These are phyloP conservation scores for Ophiostoma triangulosporum DNA, from an alignment of 2,329 filamentous ascomycete genomes.

Conservation along the genomic window DNA sequence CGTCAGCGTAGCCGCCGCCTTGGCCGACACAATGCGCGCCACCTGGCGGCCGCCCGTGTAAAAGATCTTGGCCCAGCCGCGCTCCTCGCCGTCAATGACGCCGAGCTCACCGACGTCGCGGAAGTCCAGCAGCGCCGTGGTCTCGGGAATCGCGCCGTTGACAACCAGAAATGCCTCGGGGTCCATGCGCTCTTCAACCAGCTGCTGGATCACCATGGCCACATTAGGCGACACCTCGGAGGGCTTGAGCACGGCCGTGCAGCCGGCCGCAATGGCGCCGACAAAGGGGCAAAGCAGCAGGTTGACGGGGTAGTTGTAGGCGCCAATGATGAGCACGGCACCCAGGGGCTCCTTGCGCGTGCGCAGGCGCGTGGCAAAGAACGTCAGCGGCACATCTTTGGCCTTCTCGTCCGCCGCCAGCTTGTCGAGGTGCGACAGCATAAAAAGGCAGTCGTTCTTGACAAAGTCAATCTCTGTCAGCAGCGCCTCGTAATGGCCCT, in stretches of 20 bases:
- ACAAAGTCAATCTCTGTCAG: conserved; percentile 66
- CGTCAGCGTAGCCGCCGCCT: conserved; percentile 78
- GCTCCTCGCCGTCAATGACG: conserved; percentile 8
- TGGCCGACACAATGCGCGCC: conserved; percentile 77
- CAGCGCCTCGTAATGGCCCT: conserved; percentile 60
- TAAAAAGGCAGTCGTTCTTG: conserved; percentile 68
- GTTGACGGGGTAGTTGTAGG: conserved; percentile 89
- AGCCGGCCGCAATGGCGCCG: conserved; percentile 85
- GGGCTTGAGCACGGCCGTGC: conserved; percentile 81
- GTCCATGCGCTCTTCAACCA: conserved; percentile 66
- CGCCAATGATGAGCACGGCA: conserved; percentile 69
- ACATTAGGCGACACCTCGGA: conserved; percentile 68
- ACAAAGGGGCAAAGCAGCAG: conserved; percentile 66
- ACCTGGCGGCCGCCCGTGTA: conserved; percentile 76
- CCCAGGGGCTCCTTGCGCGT: conserved; percentile 84
- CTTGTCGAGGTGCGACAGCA: conserved; percentile 62
- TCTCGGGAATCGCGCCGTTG: conserved; percentile 71
- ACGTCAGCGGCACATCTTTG: conserved; percentile 52
- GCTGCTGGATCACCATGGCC: conserved; percentile 65
- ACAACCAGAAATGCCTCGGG: conserved; percentile 60
- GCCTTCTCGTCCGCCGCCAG: conserved; percentile 71
- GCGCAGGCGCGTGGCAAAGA: conserved; percentile 55
- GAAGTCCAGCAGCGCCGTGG: conserved; percentile 58
- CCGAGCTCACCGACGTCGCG: conserved; percentile 27
- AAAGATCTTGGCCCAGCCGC: conserved; percentile 93